Base-by-base conservation (phyloP, 495 filamentous ascomycete genomes). In the Aspergillus conjunctus region DNA sequence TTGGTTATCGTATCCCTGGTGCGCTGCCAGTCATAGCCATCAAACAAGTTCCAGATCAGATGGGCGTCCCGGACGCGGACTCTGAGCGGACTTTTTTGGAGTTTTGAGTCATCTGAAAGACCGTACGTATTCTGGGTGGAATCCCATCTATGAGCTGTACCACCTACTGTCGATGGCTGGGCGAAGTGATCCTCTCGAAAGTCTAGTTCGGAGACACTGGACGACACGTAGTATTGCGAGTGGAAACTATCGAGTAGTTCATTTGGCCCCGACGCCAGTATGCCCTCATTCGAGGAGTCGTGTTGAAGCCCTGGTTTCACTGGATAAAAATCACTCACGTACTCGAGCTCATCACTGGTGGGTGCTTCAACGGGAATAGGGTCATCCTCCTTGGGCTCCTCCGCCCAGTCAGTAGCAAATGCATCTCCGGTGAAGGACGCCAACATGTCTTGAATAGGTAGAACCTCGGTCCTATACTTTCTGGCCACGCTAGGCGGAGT, bases 31-130 rank as follows among this genome's bases (percentile, higher is more conserved):
- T 99, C 95, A 69, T 96, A 99, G 7, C 95, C 95, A 75, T 99
- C 95, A 70, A 92, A 96, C 2, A 99, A 78, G 70, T 99, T 97
- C 95, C 95, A 99, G 61, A 98, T 96, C 49, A 97, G 77, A 70
- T 98, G 91, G 14, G 95, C 86, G 71, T 96, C 92, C 5, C 91
- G 86, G 15, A 97, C 81, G 33, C 85, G 83, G 9, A 98, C 78
- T 59, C 86, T 85, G 21, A 98, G 77, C 14, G 94, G 93, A 62
- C 87, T 90, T 51, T 78, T 73, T 31, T 78, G 79, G n/a, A 87
- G 71, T 61, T 87, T 88, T 10, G 75, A 69, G 34, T 87, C 82
- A 59, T 89, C 86, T 9, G 79, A 74, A 11, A 84, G 77, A 31
- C 88, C 87, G 63, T 93, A 93, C 0, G 82, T 84, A 61, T 92